These are phyloP conservation scores for Cladosporium halotolerans DNA, from an alignment of 2,329 filamentous ascomycete species.

Conservation along the genomic window DNA sequence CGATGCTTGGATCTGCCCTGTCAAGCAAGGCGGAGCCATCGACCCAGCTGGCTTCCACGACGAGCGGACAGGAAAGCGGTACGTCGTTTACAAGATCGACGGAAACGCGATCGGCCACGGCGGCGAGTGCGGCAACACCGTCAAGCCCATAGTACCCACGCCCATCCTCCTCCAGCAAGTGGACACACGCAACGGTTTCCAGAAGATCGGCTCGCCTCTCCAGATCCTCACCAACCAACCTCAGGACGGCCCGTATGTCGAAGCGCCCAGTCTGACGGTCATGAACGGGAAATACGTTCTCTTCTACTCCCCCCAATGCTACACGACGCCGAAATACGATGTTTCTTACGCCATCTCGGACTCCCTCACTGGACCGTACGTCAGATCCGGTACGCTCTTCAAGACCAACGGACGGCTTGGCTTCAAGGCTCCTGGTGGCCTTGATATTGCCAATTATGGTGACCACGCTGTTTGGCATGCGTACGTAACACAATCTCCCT, in stretches of 20 bases:
- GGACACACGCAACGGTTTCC: conserved; percentile 19
- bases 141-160: conserved; percentile 19
- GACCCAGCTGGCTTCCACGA: conserved; percentile 24
- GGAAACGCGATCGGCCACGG: conserved; percentile 25
- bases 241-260: conserved; percentile 27
- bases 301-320: conserved; percentile 29
- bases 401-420: conserved; percentile 19
- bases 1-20: conserved; percentile 24
- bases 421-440: conserved; percentile 25
- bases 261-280: conserved; percentile 26
- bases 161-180: conserved; percentile 28
- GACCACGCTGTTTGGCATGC: conserved; percentile 29
- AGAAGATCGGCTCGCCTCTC: conserved; percentile 18
- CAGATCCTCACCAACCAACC: conserved; percentile 23
- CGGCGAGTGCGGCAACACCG: conserved; percentile 23
- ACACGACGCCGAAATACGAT: conserved; percentile 23
- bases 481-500: conserved; percentile 12
- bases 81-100: conserved; percentile 27
- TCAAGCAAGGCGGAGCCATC: conserved; percentile 24
- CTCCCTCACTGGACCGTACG: conserved; percentile 23
- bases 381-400: conserved; percentile 20
- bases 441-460: conserved; percentile 28
- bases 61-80: conserved; percentile 17
- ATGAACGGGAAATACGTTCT: conserved; percentile 26
- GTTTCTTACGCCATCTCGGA: conserved; percentile 24